Conservation (phyloP, 1,284 basidiomycete genomes). For the Ganoderma resinaceum region DNA sequence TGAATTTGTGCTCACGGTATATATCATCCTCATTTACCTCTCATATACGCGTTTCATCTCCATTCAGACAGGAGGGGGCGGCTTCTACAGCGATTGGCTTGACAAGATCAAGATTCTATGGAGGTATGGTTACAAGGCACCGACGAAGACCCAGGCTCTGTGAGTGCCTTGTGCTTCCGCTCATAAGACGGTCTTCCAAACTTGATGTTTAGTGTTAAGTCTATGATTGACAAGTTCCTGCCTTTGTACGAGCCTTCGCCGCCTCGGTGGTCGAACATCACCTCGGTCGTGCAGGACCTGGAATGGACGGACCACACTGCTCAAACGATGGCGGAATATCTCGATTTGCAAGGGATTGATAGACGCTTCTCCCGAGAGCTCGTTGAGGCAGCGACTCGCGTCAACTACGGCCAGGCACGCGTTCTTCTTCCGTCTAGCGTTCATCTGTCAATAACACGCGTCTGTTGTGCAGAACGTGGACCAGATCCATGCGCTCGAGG, state of each 20-base stretch:
- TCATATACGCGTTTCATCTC: neutral
- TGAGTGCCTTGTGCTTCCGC: conserved; percentile 42
- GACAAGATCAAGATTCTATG: conserved; percentile 76
- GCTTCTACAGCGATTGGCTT: conserved; percentile 62
- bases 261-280: conserved; percentile 71
- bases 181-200: neutral
- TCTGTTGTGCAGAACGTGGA: conserved; percentile 61
- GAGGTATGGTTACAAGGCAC: conserved; percentile 83
- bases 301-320: conserved; percentile 61
- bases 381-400: conserved; percentile 84
- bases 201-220: conserved; percentile 55
- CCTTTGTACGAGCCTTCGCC: conserved; percentile 64
- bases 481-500: conserved; percentile 84
- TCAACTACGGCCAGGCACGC: conserved; percentile 87
- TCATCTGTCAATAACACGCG: conserved; percentile 3
- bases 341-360: conserved; percentile 62
- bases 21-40: conserved; percentile 30
- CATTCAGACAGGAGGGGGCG: conserved; percentile 46
- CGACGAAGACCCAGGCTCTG: conserved; percentile 65
- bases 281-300: conserved; percentile 59
- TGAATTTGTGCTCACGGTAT: conserved; percentile 70
- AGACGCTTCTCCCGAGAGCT: conserved; percentile 77
- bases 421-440: conserved; percentile 4
- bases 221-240: conserved; percentile 62
- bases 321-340: conserved; percentile 66